Base-by-base conservation (phyloP, 225 moss, liverwort and hornwort genomes). In the Marchantia polymorpha region DNA sequence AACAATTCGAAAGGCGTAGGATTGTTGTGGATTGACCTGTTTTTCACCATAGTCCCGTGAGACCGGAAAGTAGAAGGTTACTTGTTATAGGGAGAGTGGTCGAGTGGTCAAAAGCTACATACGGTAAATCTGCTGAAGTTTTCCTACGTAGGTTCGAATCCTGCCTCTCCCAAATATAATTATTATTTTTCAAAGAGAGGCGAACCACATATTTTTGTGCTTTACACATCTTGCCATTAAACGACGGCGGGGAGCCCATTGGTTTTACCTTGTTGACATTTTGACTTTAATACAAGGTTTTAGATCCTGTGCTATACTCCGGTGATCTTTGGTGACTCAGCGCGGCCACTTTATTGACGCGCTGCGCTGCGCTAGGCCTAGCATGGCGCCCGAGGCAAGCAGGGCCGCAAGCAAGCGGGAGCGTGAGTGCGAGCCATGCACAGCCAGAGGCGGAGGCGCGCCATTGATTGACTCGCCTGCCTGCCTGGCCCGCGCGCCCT, bases 71-170 rank as follows among this genome's bases (percentile, higher is more conserved):
- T 5, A 56, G 1, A 56, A 56, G 56, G 15, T 56, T 56, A 5
- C 8, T 56, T 56, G 10, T 4, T 1, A 56, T 56, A 56, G 56
- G 12, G 68, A 68, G 68, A 27, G 60, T 20, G 60, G 15, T 13
- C 13, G 13, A 20, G 68, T 68, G 26, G 68, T 27, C 25, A 68
- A 27, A 68, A 27, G 39, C 68, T 12, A 68, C 68, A 68, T 4
- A 68, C 15, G 11, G 68, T 68, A 68, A 68, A 68, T 68, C 68
- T 68, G 68, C 68, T 68, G 10, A 67, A 67, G 66, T 8, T 67
- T 67, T 67, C 22, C 66, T 67, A 67, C 66, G 22, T 30, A 67
- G 68, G 68, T 68, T 68, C 39, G 25, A 68, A 68, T 68, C 68
- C 10, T 68, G 12, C 12, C 68, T 68, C 68, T 68, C 68, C 68